Evolutionary conservation across 2,329 filamentous ascomycete genomes (phyloP).

Genomic region (Monosporascus sp.): DNA sequence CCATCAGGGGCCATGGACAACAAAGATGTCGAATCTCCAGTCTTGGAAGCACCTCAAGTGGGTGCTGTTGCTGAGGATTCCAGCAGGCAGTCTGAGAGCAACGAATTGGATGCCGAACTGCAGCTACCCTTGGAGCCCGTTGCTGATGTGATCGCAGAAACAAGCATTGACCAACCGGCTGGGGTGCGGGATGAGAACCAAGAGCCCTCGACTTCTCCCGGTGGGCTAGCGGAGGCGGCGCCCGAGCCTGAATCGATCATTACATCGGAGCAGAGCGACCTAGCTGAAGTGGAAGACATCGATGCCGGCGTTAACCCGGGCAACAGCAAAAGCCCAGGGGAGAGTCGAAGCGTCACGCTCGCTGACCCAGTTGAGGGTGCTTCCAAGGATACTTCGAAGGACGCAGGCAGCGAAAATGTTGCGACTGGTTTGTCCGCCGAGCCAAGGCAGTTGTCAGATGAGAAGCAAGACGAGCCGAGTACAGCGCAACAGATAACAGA

Average conservation of each 20-base stretch:
- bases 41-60: neutral
- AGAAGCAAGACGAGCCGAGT: neutral
- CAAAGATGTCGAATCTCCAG: neutral
- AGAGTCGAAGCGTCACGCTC: slow-evolving; percentile 17
- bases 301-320: slow-evolving; percentile 5
- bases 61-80: neutral
- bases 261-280: slow-evolving; percentile 5
- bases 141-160: slow-evolving; percentile 1
- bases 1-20: slow-evolving; percentile 4
- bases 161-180: slow-evolving; percentile 2
- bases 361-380: slow-evolving; percentile 14
- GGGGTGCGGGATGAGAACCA: slow-evolving; percentile 2
- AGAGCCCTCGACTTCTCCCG: slow-evolving; percentile 3
- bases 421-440: slow-evolving; percentile 7
- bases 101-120: neutral
- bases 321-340: slow-evolving; percentile 15
- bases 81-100: neutral
- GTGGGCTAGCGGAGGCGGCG: slow-evolving; percentile 2
- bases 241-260: slow-evolving; percentile 6
- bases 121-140: slow-evolving; percentile 2
- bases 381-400: slow-evolving; percentile 8
- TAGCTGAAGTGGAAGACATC: slow-evolving; percentile 9
- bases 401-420: slow-evolving; percentile 2
- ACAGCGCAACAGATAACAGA: neutral
- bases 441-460: neutral